phyloP scores from a whole-genome alignment of 1,139 yeast species.

The Yamadazyma songkhlaensis region DNA sequence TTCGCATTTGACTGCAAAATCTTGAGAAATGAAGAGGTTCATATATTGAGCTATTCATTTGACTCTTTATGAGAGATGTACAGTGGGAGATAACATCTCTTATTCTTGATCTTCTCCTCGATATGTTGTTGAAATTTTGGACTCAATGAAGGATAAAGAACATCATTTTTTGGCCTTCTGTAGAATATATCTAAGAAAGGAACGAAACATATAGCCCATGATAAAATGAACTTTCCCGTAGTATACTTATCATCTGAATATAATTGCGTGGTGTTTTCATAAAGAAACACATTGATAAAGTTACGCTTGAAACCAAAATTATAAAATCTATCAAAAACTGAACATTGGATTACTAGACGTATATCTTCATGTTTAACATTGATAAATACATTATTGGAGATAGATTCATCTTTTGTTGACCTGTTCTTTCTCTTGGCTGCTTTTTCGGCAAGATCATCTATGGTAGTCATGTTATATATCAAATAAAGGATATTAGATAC shows the following conservation, averaged over 20 bases:
- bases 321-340: constrained; percentile 23
- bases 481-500: constrained; percentile 38
- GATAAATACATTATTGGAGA: constrained; percentile 33
- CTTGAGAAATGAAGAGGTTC: not conserved
- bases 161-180: not conserved
- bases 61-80: constrained; percentile 8
- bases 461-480: constrained; percentile 43
- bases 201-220: constrained; percentile 22
- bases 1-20: constrained; percentile 1
- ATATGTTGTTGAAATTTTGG: constrained; percentile 19
- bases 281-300: constrained; percentile 30
- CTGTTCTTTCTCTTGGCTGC: constrained; percentile 21
- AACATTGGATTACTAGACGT: constrained; percentile 30
- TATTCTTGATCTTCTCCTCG: constrained; percentile 18
- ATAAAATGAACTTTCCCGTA: constrained; percentile 14
- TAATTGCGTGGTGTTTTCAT: constrained; percentile 9
- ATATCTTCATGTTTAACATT: constrained; percentile 23
- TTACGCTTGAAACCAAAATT: constrained; percentile 30
- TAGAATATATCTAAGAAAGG: constrained; percentile 31
- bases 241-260: constrained; percentile 8
- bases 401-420: constrained; percentile 13
- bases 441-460: constrained; percentile 30
- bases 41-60: not conserved
- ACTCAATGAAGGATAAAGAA: constrained; percentile 12
- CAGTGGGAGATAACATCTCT: constrained; percentile 22